Conservation (phyloP, 1,284 basidiomycete genomes). For the Leccinum subspadiceum region DNA sequence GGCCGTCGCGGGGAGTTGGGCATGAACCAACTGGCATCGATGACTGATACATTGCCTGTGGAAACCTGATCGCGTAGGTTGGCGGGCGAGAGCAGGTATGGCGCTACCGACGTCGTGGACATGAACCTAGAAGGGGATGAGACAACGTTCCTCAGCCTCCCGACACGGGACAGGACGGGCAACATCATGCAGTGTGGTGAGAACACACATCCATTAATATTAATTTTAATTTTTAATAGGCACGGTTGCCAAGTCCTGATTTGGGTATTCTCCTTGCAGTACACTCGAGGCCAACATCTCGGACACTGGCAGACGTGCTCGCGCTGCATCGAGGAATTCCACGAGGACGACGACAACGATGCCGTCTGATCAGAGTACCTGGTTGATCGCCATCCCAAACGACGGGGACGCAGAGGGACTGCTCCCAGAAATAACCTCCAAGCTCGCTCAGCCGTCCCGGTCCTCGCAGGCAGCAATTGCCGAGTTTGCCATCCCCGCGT, state of each 20-base stretch:
- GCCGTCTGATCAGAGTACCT: conserved; percentile 86
- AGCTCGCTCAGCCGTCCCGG: conserved; percentile 56
- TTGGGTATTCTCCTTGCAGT: conserved; percentile 8
- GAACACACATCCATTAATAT: not conserved
- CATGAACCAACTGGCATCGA: conserved; percentile 90
- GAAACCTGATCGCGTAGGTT: conserved; percentile 42
- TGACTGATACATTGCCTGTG: conserved; percentile 43
- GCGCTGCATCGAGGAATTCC: conserved; percentile 5
- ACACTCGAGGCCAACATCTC: not conserved
- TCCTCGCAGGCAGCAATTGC: conserved; percentile 46
- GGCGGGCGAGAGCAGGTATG: conserved; percentile 53
- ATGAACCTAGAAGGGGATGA: conserved; percentile 25
- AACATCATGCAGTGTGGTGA: not conserved
- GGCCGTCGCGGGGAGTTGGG: conserved; percentile 72
- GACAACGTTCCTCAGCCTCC: conserved; percentile 9
- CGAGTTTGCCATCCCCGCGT: conserved; percentile 66
- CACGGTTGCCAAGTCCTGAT: conserved; percentile 17
- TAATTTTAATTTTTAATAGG: conserved; percentile 13
- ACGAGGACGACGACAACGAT: conserved; percentile 38
- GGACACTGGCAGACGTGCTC: not conserved
- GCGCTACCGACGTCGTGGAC: conserved; percentile 37
- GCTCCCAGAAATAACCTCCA: conserved; percentile 58
- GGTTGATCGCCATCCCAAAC: conserved; percentile 73
- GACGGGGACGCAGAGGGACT: conserved; percentile 75
- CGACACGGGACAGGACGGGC: not conserved